Percentiles rank a stretch among this genome's conserved stretches.
These are phyloP conservation scores for Camelina laxa DNA, from an alignment of 345 rosid genomes.

Conservation along the genomic window DNA sequence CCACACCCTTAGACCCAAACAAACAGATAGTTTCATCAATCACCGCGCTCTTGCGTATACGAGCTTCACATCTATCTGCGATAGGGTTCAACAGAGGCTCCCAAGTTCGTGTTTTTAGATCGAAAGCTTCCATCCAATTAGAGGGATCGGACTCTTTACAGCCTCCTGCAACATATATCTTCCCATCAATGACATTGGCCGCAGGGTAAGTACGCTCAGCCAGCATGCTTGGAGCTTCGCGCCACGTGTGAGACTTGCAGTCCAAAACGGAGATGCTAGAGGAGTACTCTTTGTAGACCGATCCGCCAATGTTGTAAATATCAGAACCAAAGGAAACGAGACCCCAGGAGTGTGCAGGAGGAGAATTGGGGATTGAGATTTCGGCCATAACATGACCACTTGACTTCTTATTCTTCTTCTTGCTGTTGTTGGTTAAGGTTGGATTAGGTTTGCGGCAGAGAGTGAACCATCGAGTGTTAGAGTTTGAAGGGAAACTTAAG, in stretches of 20 bases:
- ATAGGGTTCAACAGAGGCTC: neutral
- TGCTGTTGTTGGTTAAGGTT: slow-evolving; percentile 24
- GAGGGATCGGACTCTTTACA: neutral
- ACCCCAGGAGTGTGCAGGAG: slow-evolving; percentile 41
- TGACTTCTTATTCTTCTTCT: neutral
- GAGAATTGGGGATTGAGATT: slow-evolving; percentile 27
- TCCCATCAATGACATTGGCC: slow-evolving; percentile 51
- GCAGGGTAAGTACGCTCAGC: slow-evolving; percentile 53
- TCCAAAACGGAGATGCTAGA: slow-evolving; percentile 61
- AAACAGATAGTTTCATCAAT: neutral
- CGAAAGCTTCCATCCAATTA: slow-evolving; percentile 73
- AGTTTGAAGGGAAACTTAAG: slow-evolving; percentile 43
- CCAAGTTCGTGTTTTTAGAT: slow-evolving; percentile 53
- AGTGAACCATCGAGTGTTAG: neutral
- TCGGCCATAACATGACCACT: neutral
- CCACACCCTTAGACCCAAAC: slow-evolving; percentile 49
- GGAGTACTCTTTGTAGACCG: slow-evolving; percentile 49
- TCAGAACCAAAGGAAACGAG: slow-evolving; percentile 54
- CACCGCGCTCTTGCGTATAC: neutral
- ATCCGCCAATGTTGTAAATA: slow-evolving; percentile 68
- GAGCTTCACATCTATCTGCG: slow-evolving; percentile 7
- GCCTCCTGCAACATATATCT: slow-evolving; percentile 70
- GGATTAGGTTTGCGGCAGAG: neutral
- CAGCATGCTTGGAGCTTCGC: slow-evolving; percentile 53
- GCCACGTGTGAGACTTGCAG: slow-evolving; percentile 65